These are phyloP conservation scores for Penicillium chermesinum DNA, from an alignment of 495 filamentous ascomycete species.

Conservation along the genomic window DNA sequence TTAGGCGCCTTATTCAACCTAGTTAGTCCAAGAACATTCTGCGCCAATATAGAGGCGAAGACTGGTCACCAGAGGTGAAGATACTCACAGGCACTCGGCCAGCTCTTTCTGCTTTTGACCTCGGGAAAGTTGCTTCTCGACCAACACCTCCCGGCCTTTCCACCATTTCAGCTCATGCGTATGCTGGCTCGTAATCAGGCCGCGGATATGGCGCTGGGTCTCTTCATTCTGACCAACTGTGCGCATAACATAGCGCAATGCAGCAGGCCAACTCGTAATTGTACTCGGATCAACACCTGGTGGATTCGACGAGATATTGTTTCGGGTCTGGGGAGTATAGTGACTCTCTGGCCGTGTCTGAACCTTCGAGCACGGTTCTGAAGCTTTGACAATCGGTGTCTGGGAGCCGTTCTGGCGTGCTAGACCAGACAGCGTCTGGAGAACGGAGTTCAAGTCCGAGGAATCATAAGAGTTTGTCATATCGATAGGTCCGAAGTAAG, in stretches of 20 bases:
- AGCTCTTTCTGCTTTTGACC: slow-evolving; percentile 49
- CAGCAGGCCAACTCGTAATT: slow-evolving; percentile 62
- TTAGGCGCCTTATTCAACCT: slow-evolving; percentile 27
- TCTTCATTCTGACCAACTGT: slow-evolving; percentile 49
- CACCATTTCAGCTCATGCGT: slow-evolving; percentile 64
- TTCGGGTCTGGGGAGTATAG: slow-evolving; percentile 6
- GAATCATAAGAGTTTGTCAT: slow-evolving; percentile 38
- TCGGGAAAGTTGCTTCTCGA: slow-evolving; percentile 45
- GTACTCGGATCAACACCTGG: slow-evolving; percentile 42
- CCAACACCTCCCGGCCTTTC: slow-evolving; percentile 45
- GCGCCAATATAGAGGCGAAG: neutral
- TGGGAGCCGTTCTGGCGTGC: slow-evolving; percentile 9
- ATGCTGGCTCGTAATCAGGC: slow-evolving; percentile 60
- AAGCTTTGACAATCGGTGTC: neutral
- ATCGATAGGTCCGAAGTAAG: neutral
- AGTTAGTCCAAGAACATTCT: neutral
- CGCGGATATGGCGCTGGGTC: slow-evolving; percentile 33
- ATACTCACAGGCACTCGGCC: slow-evolving; percentile 44
- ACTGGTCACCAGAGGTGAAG: neutral
- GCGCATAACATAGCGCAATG: slow-evolving; percentile 57
- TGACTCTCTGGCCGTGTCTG: slow-evolving; percentile 6
- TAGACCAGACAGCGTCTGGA: slow-evolving; percentile 45
- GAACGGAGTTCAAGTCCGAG: slow-evolving; percentile 49
- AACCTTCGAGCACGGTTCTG: neutral
- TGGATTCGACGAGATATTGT: slow-evolving; percentile 7